phyloP scores from a whole-genome alignment of 805 yeast genomes.

The Yamadazyma philogaea region DNA sequence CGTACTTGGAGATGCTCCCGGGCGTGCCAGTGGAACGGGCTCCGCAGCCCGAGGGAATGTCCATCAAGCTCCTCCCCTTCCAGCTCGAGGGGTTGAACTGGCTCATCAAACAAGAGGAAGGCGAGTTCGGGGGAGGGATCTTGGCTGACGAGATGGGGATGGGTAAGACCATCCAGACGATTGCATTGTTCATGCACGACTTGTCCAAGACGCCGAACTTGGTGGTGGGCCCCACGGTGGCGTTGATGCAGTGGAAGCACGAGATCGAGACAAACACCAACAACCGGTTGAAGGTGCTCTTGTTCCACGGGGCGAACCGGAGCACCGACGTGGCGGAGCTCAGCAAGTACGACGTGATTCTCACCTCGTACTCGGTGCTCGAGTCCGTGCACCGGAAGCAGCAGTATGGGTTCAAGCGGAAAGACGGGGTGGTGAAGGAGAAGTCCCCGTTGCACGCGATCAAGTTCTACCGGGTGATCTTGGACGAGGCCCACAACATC shows the following conservation, averaged over 20 bases:
- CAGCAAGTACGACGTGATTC: constrained; percentile 65
- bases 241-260: constrained; percentile 94
- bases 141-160: constrained; percentile 99
- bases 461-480: constrained; percentile 76
- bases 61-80: constrained; percentile 74
- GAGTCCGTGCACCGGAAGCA: constrained; percentile 86
- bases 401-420: constrained; percentile 75
- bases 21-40: constrained; percentile 53
- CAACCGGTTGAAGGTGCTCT: constrained; percentile 60
- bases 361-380: constrained; percentile 89
- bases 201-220: constrained; percentile 66
- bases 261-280: constrained; percentile 83
- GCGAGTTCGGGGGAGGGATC: constrained; percentile 82
- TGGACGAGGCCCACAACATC: constrained; percentile 97
- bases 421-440: constrained; percentile 68
- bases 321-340: constrained; percentile 56
- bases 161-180: constrained; percentile 98
- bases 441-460: constrained; percentile 70
- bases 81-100: constrained; percentile 92
- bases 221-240: constrained; percentile 98
- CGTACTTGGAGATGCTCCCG: constrained; percentile 50
- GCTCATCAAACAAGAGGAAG: constrained; percentile 78
- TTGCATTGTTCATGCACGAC: constrained; percentile 78
- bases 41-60: constrained; percentile 76
- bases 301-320: constrained; percentile 86